Base-by-base conservation (phyloP, 208 protist genomes). In the Angomonas desouzai region DNA sequence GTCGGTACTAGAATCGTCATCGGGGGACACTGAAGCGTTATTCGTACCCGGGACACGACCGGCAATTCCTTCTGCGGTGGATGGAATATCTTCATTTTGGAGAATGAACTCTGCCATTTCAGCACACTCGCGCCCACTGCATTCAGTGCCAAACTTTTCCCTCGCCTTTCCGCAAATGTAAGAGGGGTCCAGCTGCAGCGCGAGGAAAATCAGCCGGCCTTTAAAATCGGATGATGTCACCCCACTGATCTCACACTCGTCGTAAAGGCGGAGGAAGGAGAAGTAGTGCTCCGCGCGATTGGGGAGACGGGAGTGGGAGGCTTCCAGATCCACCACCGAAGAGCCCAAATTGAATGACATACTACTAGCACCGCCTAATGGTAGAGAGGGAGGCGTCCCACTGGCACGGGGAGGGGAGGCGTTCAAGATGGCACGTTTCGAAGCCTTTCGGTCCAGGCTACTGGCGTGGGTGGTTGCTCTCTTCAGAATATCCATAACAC, bases 231-330 rank as follows among this genome's bases (percentile, higher is more conserved):
- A 30, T 9, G 74, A 57, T 3, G 77, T 49, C 7, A 76, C 74
- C 1, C 71, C 77, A 3, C 82, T 81, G 13, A 59, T 71, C 62
- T 94, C 88, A 60, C 77, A 91, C 49, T 83, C 81, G 70, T 94
- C 79, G 65, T 92, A 94, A 36, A 94, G 74, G 23, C 83, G 85
- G 18, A 94, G 66, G 72, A 94, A 94, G n/a, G 85, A 91, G 66
- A 94, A 94, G 57, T 91, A 94, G 67, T 94, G 88, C 67, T 94
- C 88, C 34, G 84, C 81, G 16, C 83, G 75, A 33, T 66, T 76
- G 22, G 63, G 53, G 58, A 74, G 69, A 9, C 28, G n/a, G 27
- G n/a, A 3, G 13, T 29, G 23, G 3, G 18, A 29, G 23, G 16
- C 58, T 23, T 55, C 60, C n/a, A 53, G 22, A 10, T 55, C 45